Evolutionary conservation across 768 basidiomycete species (phyloP), one percentile per base, ranked within the genome.

Genomic region (Strobilomyces confusus): DNA sequence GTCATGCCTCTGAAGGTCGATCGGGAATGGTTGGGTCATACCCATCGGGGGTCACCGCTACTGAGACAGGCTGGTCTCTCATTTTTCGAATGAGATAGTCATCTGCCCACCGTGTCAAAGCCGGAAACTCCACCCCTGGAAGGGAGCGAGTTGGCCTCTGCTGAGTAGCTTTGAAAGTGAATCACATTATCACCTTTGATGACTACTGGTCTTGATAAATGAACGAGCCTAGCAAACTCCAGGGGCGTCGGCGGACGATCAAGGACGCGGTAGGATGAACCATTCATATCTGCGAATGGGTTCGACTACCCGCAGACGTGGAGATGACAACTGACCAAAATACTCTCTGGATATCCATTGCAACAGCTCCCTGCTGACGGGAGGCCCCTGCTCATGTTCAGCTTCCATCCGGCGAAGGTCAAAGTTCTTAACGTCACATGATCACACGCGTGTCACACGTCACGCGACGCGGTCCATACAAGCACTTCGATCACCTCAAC

Each of bases 21-120:
- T 50, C 42, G 25, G 12, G 44, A 49, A 40, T 17, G 41, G 25
- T 54, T 15, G 19, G 8, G 20, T 36, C 78, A 58, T 57, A 92
- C 92, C 92, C 92, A 56, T 92, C 82, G 0, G 92, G 89, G 6
- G 92, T 94, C 38, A 87, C 77, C 2, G 92, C 89, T 29, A 95
- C 81, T 8, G 87, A 86, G 36, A 94, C 77, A 30, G 58, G 49
- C 25, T 67, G 68, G 5, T 79, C 69, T 4, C 77, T 82, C 78
- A 89, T 82, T 46, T 65, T 66, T n/a, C 73, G 58, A 13, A 70
- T 63, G 13, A 94, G 77, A 63, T 87, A 86, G 44, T 80, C 73
- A 63, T 85, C 73, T 12, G 80, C 75, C 93, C 92, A 95, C 40
- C 75, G 75, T 13, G 71, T 64, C 38, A 72, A 63, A 30, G 69